Evolutionary conservation across 2,329 filamentous ascomycete species (phyloP).

Genomic region (Thelonectria rubi): DNA sequence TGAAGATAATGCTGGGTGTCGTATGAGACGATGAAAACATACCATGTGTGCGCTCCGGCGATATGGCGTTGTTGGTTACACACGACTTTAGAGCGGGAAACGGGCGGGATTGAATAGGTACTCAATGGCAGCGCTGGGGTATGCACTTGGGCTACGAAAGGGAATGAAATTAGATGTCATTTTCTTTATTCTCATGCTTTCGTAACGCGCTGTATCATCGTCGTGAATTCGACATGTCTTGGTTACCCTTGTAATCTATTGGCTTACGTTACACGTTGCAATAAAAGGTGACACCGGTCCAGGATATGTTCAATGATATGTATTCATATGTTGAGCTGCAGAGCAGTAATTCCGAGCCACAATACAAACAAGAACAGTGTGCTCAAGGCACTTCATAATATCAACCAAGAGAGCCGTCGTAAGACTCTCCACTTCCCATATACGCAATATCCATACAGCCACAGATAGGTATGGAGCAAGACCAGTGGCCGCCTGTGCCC

Average conservation of each 20-base stretch:
- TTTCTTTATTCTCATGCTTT: too few species aligned
- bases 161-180: too few species aligned
- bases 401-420: neutral
- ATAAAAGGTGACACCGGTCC: too few species aligned
- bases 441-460: conserved; percentile 6
- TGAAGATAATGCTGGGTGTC: neutral
- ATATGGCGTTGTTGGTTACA: neutral
- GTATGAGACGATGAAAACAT: neutral
- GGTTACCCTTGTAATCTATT: too few species aligned
- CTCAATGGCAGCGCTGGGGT: too few species aligned
- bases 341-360: neutral
- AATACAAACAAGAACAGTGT: neutral
- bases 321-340: neutral
- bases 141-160: neutral
- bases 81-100: neutral
- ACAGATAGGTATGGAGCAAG: neutral
- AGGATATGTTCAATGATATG: too few species aligned
- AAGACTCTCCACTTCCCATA: neutral
- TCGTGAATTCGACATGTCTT: too few species aligned
- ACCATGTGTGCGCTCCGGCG: too few species aligned
- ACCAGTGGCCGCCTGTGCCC: conserved; percentile 4
- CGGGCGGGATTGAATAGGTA: neutral
- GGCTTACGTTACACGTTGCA: too few species aligned
- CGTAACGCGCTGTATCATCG: too few species aligned
- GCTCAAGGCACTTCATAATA: neutral